Evolutionary conservation across 2,329 filamentous ascomycete genomes (phyloP), one percentile per base, ranked within the genome.

Genomic region (Trichoderma asperellum): DNA sequence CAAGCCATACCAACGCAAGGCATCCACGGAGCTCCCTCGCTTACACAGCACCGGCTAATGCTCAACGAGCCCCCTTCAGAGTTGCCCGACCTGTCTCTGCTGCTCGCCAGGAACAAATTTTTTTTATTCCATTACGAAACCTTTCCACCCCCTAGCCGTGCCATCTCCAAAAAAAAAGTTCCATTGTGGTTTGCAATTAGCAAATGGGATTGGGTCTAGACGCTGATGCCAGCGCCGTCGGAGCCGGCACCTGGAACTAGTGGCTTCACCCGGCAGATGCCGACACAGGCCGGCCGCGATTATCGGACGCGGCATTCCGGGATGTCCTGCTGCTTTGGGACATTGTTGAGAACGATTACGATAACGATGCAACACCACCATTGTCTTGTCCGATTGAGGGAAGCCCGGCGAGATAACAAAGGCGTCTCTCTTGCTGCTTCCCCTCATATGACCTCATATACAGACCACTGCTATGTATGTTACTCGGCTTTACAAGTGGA

Each of bases 241-340:
- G 63, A 34, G 63, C 63, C 63, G 63, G 63, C 10, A 29, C 18
- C 47, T 43, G 40, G 40, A 43, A 29, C 57, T 40, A 53, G 43
- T 59, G 10, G 47, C 65, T 53, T 49, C 37, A 66, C 35, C 64
- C 47, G 56, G 57, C 49, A 68, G 63, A 68, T 70, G 68, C 68
- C 68, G 68, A 70, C 56, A 35, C 53, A 70, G 62, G 68, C 68
- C 68, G 68, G 63, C 58, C 63, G 57, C 37, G 37, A 67, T 18
- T 14, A 49, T 70, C 68, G 68, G 68, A 62, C 24, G 53, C 68
- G 53, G 66, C 27, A 49, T 52, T 14, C 49, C 58, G 58, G 58
- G 58, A 59, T 59, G 40, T 4, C 3, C 27, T 35, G 24, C 27
- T 24, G 47, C 7, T 49, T 49, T 21, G 10, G 21, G 47, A 49